Percentiles rank a stretch among this genome's conserved stretches.
phyloP scores from a whole-genome alignment of 106 monocot genomes.

The Allium cepa region DNA sequence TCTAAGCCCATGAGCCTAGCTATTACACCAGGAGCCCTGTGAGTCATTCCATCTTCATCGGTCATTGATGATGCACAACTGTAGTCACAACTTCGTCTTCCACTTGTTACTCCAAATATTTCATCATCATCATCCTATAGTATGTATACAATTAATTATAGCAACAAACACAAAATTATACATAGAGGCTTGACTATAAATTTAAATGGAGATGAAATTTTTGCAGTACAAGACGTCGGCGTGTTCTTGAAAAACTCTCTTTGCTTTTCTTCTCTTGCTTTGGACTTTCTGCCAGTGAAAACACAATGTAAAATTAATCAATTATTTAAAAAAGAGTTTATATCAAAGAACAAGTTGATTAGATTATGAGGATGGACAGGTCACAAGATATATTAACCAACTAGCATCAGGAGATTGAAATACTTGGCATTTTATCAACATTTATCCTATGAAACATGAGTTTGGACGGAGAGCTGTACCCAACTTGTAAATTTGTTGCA shows the following conservation, averaged over 20 bases:
- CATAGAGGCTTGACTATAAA: too few species aligned
- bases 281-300: slow-evolving; percentile 32
- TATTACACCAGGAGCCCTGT: slow-evolving; percentile 72
- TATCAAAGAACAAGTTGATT: too few species aligned
- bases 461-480: too few species aligned
- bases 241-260: slow-evolving; percentile 21
- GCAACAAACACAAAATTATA: too few species aligned
- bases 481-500: too few species aligned
- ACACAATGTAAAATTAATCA: not conserved
- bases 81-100: slow-evolving; percentile 65
- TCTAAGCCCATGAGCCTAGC: slow-evolving; percentile 95
- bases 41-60: slow-evolving; percentile 68
- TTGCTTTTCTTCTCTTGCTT: slow-evolving; percentile 47
- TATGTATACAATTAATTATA: not conserved
- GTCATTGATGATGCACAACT: slow-evolving; percentile 91
- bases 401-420: too few species aligned
- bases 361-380: too few species aligned
- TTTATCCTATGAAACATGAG: too few species aligned
- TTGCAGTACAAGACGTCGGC: slow-evolving; percentile 1
- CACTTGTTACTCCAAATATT: slow-evolving; percentile 28
- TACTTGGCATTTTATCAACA: too few species aligned
- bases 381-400: too few species aligned
- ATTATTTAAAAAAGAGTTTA: not conserved
- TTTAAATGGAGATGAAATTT: too few species aligned
- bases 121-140: slow-evolving; percentile 50